phyloP scores from a whole-genome alignment of 73 alveolate species.

The Durusdinium trenchii region DNA sequence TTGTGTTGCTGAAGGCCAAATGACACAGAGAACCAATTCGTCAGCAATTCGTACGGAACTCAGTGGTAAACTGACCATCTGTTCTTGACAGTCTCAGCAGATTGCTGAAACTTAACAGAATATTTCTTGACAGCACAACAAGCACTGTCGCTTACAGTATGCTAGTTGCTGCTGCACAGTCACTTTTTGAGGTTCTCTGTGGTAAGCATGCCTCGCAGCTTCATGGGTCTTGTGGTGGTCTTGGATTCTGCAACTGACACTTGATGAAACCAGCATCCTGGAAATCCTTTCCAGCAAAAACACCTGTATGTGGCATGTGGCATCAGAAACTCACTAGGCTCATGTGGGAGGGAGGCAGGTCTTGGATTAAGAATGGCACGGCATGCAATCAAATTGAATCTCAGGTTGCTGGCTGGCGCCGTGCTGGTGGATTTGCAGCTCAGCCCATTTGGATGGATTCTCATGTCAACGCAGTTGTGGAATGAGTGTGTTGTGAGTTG shows the following conservation, averaged over 20 bases:
- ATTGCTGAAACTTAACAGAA: background rate
- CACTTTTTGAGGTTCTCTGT: constrained; percentile 30
- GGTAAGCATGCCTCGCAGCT: constrained; percentile 62
- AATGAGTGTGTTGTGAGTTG: background rate
- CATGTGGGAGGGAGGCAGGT: background rate
- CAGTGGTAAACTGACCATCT: background rate
- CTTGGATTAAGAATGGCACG: background rate
- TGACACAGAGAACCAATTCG: constrained; percentile 55
- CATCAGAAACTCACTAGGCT: background rate
- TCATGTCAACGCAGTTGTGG: background rate
- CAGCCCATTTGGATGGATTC: background rate
- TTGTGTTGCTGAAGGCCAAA: constrained; percentile 39
- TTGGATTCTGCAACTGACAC: no score
- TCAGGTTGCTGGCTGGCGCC: constrained; percentile 95
- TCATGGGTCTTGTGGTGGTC: constrained; percentile 17
- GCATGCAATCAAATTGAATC: no score
- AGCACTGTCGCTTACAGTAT: background rate
- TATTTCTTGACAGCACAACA: background rate
- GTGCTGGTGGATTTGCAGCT: constrained; percentile 59
- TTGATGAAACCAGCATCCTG: no score
- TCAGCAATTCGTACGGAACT: constrained; percentile 46
- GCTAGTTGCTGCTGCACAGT: background rate
- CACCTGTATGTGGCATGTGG: background rate
- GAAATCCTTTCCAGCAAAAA: no score
- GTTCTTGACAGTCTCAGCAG: background rate